Evolutionary conservation across 352 stramenopile species (phyloP).

Genomic region (Saprolegnia diclina): DNA sequence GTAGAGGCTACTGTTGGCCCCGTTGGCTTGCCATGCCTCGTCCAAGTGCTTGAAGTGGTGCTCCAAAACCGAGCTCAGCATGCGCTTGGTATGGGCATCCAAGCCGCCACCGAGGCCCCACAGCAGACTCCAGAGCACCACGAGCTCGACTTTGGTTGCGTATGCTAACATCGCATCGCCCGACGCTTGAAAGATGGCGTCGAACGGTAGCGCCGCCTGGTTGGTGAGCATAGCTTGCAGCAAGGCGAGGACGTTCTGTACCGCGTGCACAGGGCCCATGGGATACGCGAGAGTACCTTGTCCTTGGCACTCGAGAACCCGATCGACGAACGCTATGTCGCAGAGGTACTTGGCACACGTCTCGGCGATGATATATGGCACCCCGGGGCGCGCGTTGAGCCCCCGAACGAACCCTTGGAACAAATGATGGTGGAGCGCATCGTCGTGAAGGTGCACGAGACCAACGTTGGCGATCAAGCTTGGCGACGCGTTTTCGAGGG

Average conservation of each 20-base stretch:
- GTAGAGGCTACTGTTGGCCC: constrained; percentile 30
- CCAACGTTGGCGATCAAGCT: constrained; percentile 32
- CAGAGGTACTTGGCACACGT: constrained; percentile 15
- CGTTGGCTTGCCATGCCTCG: constrained; percentile 32
- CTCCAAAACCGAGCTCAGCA: constrained; percentile 14
- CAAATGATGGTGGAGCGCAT: constrained; percentile 32
- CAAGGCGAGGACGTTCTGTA: constrained; percentile 13
- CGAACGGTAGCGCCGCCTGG: background rate
- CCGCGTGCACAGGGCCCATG: background rate
- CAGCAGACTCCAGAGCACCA: background rate
- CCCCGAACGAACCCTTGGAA: constrained; percentile 29
- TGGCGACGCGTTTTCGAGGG: constrained; percentile 36
- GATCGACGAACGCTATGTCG: constrained; percentile 18
- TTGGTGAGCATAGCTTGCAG: constrained; percentile 1
- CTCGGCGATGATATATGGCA: constrained; percentile 10
- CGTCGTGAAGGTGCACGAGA: constrained; percentile 32
- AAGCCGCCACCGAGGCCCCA: constrained; percentile 3
- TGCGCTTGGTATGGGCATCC: constrained; percentile 9
- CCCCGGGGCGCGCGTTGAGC: background rate
- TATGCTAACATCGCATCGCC: background rate
- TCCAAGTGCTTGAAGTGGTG: constrained; percentile 14
- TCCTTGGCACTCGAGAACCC: constrained; percentile 1
- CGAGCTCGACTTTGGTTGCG: constrained; percentile 8
- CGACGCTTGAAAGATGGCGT: background rate
- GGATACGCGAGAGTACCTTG: background rate